Conservation (phyloP, 768 basidiomycete genomes). For the Mycena capillaripes region DNA sequence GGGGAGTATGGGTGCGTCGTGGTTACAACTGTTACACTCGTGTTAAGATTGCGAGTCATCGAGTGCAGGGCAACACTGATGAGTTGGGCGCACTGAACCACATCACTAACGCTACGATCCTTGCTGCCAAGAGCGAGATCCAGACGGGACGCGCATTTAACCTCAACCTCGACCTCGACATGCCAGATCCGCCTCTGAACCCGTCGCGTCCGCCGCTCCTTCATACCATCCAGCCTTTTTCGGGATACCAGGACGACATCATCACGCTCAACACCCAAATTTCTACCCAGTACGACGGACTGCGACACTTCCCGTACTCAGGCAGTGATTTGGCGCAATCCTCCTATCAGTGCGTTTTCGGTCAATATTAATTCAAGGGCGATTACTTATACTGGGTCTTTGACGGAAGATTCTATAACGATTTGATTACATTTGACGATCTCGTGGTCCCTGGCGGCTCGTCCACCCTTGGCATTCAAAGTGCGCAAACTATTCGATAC, state of each 20-base stretch:
- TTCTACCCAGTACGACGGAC: constrained; percentile 27
- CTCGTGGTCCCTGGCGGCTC: constrained; percentile 14
- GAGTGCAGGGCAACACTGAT: constrained; percentile 18
- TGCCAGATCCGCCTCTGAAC: constrained; percentile 28
- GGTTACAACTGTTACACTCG: neutral
- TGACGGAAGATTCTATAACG: constrained; percentile 30
- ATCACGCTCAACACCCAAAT: constrained; percentile 33
- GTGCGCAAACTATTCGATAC: neutral
- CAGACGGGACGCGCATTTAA: constrained; percentile 18
- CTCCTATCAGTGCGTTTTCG: constrained; percentile 10
- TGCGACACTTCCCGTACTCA: constrained; percentile 32
- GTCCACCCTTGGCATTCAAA: constrained; percentile 28
- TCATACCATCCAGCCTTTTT: constrained; percentile 11
- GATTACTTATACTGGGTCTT: neutral
- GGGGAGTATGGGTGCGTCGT: constrained; percentile 31
- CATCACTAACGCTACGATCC: constrained; percentile 23
- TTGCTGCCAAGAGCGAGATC: constrained; percentile 22
- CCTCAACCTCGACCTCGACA: constrained; percentile 20
- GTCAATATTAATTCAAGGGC: neutral
- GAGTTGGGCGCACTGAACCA: constrained; percentile 33
- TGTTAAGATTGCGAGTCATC: neutral
- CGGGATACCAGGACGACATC: constrained; percentile 30
- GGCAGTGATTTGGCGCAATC: neutral
- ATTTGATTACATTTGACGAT: constrained; percentile 25
- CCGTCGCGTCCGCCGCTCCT: neutral